Evolutionary conservation across 495 filamentous ascomycete species (phyloP), one percentile per base, ranked within the genome.

Genomic region (Lasiosphaeria miniovina): DNA sequence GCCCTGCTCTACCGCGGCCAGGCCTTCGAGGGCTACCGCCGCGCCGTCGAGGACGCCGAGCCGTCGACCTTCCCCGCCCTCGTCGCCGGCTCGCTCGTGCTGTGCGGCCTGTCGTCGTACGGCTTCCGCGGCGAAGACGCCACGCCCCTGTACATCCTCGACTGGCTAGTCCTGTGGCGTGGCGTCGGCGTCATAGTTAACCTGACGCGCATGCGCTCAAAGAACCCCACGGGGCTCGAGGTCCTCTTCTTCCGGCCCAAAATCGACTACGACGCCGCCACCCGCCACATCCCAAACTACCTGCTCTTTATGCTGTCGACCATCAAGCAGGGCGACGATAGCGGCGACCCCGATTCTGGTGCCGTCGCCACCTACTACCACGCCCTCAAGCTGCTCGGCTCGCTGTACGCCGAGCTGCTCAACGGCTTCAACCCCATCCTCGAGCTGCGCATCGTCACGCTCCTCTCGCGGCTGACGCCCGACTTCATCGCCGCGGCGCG

Each of bases 401-500:
- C 76, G 14, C 68, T 81, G 6, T 81, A 80, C 49, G 54, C 61
- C 14, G 75, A 77, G 61, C 66, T 79, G 1, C 9, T 7, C 34
- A 62, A 69, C 33, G 76, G 77, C 9, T 71, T 76, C 54, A 66
- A 64, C 49, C 57, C 65, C 43, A 64, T 74, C 14, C 58, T 81
- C 31, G 52, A 71, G 45, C 62, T 78, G 40, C 68, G 78, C 36
- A 70, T 78, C 52, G 66, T 74, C 45, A 78, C 74, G 6, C 74
- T 74, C 52, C 67, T 72, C 34, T 77, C 81, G 14, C 78, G 78
- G 10, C 69, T 86, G 4, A 79, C 81, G 0, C 61, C 75, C 3
- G 67, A 71, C 10, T 88, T 84, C 64, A 62, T 84, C 12, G 74
- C 78, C 0, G 70, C 84, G 31, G 77, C 84, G 4, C 72, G 74